Evolutionary conservation across 78 protist species (phyloP), one percentile per base, ranked within the genome.

Genomic region (Dictyostelium firmibasis): DNA sequence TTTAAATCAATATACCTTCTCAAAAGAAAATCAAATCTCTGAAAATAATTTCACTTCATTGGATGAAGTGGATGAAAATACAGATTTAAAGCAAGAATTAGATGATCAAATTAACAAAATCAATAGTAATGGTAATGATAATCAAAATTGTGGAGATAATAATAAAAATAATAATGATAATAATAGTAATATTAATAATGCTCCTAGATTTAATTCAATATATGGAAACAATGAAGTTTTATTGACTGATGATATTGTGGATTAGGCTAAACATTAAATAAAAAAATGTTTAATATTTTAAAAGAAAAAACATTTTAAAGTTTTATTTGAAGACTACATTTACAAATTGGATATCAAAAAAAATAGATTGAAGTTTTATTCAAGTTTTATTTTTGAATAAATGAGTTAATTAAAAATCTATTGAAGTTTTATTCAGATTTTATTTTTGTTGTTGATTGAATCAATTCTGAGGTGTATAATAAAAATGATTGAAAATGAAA

Each of bases 151-250:
- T 50, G 13, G 1, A 13, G 20, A 72, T 43, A 47, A 78, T 41
- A 77, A 57, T 36, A 77, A 86, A 77, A 60, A 36, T 23, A 62
- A 77, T 44, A 25, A 35, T 20, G 69, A 79, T 36, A 81, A 81
- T 69, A 79, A 79, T 64, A 67, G 44, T 27, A 81, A 81, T 69
- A 79, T 47, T 64, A 86, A 78, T 57, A 62, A 36, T 88, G 27
- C 62, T 9, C 11, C 18, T 4, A 38, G n/a, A 50, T 11, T 36
- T 33, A 29, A n/a, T 76, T 25, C 41, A 0, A 11, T 81, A 13
- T 69, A 69, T 81, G 94, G 94, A 33, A 81, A 69, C 38, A 78
- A 89, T 69, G 94, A 89, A 89, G 81, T 89, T 27, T 64, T 87
- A 53, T 4, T n/a, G 43, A 38, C 44, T 27, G 94, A 89, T 69